Evolutionary conservation across 2,329 filamentous ascomycete species (phyloP).

Genomic region (Xylaria sp.): DNA sequence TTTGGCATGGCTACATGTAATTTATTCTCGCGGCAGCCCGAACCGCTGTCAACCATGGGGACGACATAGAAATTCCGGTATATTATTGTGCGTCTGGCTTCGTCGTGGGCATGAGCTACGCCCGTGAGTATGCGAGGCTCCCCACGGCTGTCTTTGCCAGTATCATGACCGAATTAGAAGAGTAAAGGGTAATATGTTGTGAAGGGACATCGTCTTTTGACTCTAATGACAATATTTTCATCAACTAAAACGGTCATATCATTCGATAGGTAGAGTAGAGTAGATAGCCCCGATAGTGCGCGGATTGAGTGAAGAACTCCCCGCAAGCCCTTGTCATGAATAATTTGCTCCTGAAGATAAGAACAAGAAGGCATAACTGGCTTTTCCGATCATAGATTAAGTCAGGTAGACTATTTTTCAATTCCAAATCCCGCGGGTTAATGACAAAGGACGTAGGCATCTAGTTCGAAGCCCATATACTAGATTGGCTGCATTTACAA

Average conservation of each 20-base stretch:
- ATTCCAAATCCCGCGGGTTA: not conserved
- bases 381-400: not conserved
- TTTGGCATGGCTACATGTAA: too few relatives aligned
- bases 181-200: not conserved
- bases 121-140: not conserved
- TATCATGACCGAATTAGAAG: not conserved
- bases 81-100: not conserved
- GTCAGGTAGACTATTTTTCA: conserved; percentile 4
- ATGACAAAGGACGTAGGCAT: not conserved
- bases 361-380: not conserved
- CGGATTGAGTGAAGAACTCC: conserved; percentile 2
- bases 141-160: not conserved
- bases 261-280: not conserved
- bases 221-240: not conserved
- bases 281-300: conserved; percentile 1
- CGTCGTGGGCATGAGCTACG: not conserved
- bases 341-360: too few relatives aligned
- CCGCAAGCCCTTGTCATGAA: too few relatives aligned
- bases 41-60: too few relatives aligned
- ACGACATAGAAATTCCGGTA: too few relatives aligned
- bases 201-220: not conserved
- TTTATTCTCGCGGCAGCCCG: too few relatives aligned
- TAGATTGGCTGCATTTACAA: too few relatives aligned
- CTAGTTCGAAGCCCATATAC: too few relatives aligned
- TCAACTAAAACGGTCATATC: not conserved